Conservation (phyloP, 345 rosid genomes). For the Eucalyptus virginea region DNA sequence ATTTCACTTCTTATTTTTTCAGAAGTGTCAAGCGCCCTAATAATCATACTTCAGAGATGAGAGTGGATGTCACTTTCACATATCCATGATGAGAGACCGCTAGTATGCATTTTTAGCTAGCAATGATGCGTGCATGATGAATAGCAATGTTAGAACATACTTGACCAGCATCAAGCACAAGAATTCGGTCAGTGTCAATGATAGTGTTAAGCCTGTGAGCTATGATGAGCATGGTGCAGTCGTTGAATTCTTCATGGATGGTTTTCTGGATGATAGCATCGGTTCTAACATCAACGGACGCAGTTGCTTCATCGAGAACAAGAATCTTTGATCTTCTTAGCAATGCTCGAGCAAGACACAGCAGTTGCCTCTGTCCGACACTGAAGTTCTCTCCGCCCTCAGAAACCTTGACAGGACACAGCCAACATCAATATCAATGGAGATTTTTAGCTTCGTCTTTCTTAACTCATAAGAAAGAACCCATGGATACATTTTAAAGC, state of each 20-base stretch:
- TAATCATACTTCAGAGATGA: neutral
- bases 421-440: neutral
- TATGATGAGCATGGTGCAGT: slow-evolving; percentile 82
- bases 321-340: slow-evolving; percentile 80
- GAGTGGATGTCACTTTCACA: neutral
- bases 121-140: neutral
- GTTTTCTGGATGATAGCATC: slow-evolving; percentile 87
- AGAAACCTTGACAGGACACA: neutral
- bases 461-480: neutral
- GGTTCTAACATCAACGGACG: slow-evolving; percentile 84
- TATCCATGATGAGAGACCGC: neutral
- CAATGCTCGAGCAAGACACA: slow-evolving; percentile 88
- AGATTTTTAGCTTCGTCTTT: neutral
- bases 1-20: neutral
- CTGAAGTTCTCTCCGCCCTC: slow-evolving; percentile 94
- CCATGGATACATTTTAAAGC: neutral
- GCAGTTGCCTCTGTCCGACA: slow-evolving; percentile 82
- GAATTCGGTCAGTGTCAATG: slow-evolving; percentile 69
- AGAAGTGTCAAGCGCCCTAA: neutral
- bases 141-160: slow-evolving; percentile 6
- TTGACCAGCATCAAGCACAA: slow-evolving; percentile 81
- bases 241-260: slow-evolving; percentile 71
- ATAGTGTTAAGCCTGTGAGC: slow-evolving; percentile 90
- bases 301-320: slow-evolving; percentile 96
- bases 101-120: neutral